Evolutionary conservation across 2,329 filamentous ascomycete species (phyloP), one percentile per base, ranked within the genome.

Genomic region (Phoma sp.): DNA sequence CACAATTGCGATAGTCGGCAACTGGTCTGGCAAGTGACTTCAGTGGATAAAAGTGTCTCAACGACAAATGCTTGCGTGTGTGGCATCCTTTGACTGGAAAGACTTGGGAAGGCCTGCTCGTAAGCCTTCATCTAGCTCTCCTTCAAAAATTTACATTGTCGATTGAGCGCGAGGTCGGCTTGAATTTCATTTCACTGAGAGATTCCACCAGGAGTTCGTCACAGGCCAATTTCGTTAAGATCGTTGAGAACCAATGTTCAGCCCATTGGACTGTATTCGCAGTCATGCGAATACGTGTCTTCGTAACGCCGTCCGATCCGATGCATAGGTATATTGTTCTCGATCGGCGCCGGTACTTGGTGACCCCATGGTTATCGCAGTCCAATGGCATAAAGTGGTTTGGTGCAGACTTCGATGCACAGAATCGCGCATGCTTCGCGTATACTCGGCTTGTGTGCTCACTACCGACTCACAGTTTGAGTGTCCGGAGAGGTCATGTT

Each of bases 1-100:
- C 50, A 47, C 50, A 53, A 53, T 53, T 53, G 50, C 50, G 50
- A 53, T 53, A 53, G 43, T 41, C 43, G 46, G 36, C 41, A 52
- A 36, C 17, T 38, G 27, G 21, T 35, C 29, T 24, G 36, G 36
- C 36, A 25, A 19, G 19, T 39, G 25, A 8, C 25, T 19, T 24
- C 29, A 24, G 29, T 31, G 49, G 36, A 36, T 29, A 33, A n/a
- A 35, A 2, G 22, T 27, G 17, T 52, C 29, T 41, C 29, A 52
- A 52, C 43, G 43, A 22, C 43, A 41, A 45, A 52, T 17, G 36
- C 41, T 46, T 52, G 36, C 27, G 36, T 41, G 36, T 41, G 35
- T 29, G 36, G 35, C 27, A 52, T 40, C n/a, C 12, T 13, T 8
- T 9, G 8, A 27, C 10, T 35, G 24, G 21, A 27, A 4, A 3